phyloP scores from a whole-genome alignment of 208 protist species.

The Leishmania major region DNA sequence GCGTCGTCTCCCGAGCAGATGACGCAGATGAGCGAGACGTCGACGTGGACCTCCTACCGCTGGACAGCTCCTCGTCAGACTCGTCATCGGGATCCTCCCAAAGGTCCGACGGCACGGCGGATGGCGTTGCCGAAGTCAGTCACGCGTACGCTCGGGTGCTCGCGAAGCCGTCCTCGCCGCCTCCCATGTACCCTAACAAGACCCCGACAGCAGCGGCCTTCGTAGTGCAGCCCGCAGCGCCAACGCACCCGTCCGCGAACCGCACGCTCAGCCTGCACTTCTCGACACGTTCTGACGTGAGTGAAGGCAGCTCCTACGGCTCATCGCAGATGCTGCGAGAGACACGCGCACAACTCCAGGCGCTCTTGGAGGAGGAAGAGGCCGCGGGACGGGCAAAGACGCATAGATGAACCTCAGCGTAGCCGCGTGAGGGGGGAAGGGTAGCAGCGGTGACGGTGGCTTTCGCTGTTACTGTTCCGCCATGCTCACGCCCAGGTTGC shows the following conservation, averaged over 20 bases:
- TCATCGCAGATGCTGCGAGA: conserved; percentile 69
- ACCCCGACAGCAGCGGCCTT: background rate
- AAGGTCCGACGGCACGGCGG: conserved; percentile 12
- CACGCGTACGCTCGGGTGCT: background rate
- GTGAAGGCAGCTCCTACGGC: conserved; percentile 33
- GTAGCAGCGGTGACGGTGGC: background rate
- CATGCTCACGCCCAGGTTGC: background rate
- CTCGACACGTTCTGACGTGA: conserved; percentile 26
- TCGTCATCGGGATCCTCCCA: conserved; percentile 22
- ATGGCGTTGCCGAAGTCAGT: background rate
- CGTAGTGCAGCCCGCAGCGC: background rate
- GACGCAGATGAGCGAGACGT: conserved; percentile 4
- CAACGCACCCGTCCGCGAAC: background rate
- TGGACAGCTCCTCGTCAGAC: conserved; percentile 14
- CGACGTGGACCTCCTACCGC: conserved; percentile 8
- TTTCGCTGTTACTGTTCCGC: background rate
- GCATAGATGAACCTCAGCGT: background rate
- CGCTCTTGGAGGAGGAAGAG: conserved; percentile 65
- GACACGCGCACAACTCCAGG: conserved; percentile 65
- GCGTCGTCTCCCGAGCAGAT: background rate
- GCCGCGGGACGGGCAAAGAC: conserved; percentile 18
- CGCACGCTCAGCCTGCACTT: conserved; percentile 16
- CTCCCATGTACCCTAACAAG: conserved; percentile 25
- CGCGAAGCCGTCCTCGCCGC: conserved; percentile 14
- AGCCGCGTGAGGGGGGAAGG: background rate